Conservation (phyloP, 1,139 yeast species). For the Geotrichum citri-aurantii region DNA sequence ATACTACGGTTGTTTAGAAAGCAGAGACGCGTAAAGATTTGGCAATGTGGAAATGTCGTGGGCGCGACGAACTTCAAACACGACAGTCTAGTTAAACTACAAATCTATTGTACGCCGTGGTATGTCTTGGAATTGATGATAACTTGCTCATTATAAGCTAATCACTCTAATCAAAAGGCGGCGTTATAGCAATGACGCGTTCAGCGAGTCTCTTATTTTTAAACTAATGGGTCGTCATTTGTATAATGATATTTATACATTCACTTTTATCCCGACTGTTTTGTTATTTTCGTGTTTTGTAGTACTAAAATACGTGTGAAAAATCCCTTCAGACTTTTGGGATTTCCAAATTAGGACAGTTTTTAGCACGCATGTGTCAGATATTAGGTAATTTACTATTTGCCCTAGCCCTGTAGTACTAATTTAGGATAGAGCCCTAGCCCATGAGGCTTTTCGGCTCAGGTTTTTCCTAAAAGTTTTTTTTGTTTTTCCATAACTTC, state of each 20-base stretch:
- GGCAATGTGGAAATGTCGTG: not conserved
- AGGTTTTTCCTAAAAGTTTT: too few relatives aligned
- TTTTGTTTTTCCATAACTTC: too few relatives aligned
- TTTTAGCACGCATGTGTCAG: not conserved
- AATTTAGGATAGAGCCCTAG: not conserved
- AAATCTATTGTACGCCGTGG: too few relatives aligned
- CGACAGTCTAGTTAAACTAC: not conserved
- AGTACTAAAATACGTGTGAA: too few relatives aligned
- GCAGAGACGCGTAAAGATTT: not conserved
- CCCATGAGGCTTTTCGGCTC: not conserved
- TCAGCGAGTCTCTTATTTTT: too few relatives aligned
- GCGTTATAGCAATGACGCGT: too few relatives aligned
- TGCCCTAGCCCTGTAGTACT: not conserved
- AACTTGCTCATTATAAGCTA: too few relatives aligned
- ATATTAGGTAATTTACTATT: not conserved
- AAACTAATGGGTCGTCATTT: too few relatives aligned
- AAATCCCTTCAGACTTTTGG: not conserved
- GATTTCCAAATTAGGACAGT: not conserved
- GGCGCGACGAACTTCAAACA: not conserved
- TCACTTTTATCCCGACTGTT: too few relatives aligned
- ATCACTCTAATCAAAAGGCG: too few relatives aligned
- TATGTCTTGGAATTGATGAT: too few relatives aligned
- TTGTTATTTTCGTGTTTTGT: not conserved
- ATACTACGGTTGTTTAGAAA: not conserved
- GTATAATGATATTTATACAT: too few relatives aligned